These are phyloP conservation scores for Xylaria sp. DNA, from an alignment of 2,329 filamentous ascomycete genomes.

Conservation along the genomic window DNA sequence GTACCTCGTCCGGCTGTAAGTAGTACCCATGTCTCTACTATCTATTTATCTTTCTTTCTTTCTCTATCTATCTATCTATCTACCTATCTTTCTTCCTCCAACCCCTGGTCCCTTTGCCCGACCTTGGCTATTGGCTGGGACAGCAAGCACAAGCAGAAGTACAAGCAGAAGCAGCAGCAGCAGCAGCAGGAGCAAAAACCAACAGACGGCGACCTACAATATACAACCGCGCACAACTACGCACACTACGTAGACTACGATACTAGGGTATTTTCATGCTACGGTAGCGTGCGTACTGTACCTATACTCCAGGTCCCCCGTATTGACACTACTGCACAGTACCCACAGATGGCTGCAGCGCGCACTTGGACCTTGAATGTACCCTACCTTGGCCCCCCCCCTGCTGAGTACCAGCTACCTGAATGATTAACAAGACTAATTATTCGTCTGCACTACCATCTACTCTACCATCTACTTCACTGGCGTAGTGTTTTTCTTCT, in stretches of 20 bases:
- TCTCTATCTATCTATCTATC: neutral
- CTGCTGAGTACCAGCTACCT: neutral
- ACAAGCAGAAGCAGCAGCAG: neutral
- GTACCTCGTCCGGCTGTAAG: slow-evolving; percentile 1
- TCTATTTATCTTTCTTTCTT: no score
- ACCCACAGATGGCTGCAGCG: slow-evolving; percentile 7
- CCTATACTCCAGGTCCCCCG: neutral
- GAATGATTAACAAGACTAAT: neutral
- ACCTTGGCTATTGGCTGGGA: slow-evolving; percentile 9
- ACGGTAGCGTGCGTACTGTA: neutral
- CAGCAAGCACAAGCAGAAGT: neutral
- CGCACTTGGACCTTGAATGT: neutral
- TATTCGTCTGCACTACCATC: no score
- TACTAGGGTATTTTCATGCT: neutral
- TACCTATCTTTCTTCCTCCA: neutral
- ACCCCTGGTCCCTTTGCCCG: slow-evolving; percentile 7
- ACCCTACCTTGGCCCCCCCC: neutral
- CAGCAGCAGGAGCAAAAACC: neutral
- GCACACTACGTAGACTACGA: neutral
- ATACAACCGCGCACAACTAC: no score
- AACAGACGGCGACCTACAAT: slow-evolving; percentile 1
- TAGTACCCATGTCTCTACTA: neutral
- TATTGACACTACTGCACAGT: slow-evolving; percentile 3
- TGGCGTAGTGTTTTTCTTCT: neutral
- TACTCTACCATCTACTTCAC: no score